Evolutionary conservation across 805 yeast species (phyloP).

Genomic region (Suhomyces xylopsoci): DNA sequence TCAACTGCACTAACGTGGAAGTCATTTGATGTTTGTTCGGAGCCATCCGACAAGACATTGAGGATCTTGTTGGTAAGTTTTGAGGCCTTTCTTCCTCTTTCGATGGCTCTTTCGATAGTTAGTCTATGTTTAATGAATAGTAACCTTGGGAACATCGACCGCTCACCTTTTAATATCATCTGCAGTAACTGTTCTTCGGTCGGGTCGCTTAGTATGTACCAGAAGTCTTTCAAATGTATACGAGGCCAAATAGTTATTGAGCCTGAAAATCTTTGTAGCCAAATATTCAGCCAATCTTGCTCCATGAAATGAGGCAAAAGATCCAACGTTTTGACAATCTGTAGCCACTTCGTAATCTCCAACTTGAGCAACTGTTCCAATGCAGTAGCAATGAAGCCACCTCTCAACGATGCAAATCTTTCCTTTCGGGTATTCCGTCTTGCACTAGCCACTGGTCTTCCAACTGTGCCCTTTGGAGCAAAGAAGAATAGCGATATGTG

Average conservation of each 20-base stretch:
- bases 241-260: constrained; percentile 77
- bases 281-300: constrained; percentile 78
- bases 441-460: constrained; percentile 64
- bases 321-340: constrained; percentile 61
- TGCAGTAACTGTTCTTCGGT: constrained; percentile 51
- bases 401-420: constrained; percentile 50
- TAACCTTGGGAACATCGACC: constrained; percentile 63
- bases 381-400: constrained; percentile 75
- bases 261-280: constrained; percentile 73
- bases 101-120: constrained; percentile 62
- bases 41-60: constrained; percentile 9
- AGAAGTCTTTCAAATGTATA: constrained; percentile 55
- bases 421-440: constrained; percentile 39
- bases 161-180: constrained; percentile 61
- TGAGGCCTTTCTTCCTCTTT: constrained; percentile 41
- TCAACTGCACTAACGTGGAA: constrained; percentile 7
- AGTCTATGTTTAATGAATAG: constrained; percentile 63
- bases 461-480: constrained; percentile 78
- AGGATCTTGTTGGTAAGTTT: constrained; percentile 14
- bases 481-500: constrained; percentile 73
- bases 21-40: constrained; percentile 2
- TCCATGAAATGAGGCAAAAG: constrained; percentile 65
- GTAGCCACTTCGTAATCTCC: constrained; percentile 76
- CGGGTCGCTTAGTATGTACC: constrained; percentile 67
- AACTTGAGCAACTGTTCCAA: constrained; percentile 66